A percentile compares a stretch with the other conserved stretches of the same genome.
Conservation (phyloP, 257 asterid genomes). For the Solanum neorickii region DNA sequence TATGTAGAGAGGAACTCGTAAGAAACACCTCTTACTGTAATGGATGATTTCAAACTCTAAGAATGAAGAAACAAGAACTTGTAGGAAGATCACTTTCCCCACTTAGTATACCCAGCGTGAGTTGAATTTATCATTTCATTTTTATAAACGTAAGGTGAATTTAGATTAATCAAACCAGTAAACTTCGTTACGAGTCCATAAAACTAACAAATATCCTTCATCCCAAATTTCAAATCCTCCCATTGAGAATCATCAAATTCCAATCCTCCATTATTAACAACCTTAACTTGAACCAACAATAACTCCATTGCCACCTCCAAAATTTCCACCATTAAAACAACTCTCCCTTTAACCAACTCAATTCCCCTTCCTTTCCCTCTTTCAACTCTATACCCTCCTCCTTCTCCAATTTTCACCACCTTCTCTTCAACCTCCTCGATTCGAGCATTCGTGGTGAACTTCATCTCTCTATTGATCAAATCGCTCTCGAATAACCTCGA, state of each 20-base stretch:
- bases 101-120: not conserved
- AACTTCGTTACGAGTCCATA: not conserved
- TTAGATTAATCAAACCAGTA: not conserved
- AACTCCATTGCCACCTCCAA: conserved; percentile 40
- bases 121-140: not conserved
- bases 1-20: not conserved
- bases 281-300: conserved; percentile 66
- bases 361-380: conserved; percentile 42
- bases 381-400: conserved; percentile 41
- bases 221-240: conserved; percentile 48
- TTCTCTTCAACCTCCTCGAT: conserved; percentile 53
- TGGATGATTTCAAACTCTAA: not conserved
- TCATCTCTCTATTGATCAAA: conserved; percentile 39
- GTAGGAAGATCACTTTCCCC: not conserved
- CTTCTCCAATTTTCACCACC: conserved; percentile 31
- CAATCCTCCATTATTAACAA: conserved; percentile 35
- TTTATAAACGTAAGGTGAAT: not conserved
- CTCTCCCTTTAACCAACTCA: conserved; percentile 46
- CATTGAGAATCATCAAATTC: conserved; percentile 53
- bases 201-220: conserved; percentile 27
- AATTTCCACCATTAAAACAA: conserved; percentile 32
- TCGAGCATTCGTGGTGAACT: conserved; percentile 34
- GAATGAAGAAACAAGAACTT: not conserved
- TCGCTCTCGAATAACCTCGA: conserved; percentile 53
- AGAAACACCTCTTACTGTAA: not conserved